Evolutionary conservation across 2,329 filamentous ascomycete genomes (phyloP).

Genomic region (Diaporthe capsici): DNA sequence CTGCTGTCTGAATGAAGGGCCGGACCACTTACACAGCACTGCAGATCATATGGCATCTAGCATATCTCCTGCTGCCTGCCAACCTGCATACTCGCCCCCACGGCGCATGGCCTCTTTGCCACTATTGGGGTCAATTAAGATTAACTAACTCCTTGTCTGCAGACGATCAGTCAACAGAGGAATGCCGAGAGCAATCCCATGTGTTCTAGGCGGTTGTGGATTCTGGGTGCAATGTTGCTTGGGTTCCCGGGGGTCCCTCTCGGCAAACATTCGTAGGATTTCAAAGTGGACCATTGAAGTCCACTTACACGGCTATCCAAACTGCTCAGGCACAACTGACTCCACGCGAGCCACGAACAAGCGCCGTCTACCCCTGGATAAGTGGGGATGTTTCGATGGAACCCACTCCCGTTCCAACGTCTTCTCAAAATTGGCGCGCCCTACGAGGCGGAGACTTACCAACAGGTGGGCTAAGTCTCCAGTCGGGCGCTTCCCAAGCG

Average conservation of each 20-base stretch:
- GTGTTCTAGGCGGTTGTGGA: neutral
- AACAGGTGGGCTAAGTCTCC: neutral
- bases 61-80: neutral
- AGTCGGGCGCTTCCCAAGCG: neutral
- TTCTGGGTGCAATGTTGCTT: neutral
- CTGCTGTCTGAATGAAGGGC: constrained; percentile 13
- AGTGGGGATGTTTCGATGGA: neutral
- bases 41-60: neutral
- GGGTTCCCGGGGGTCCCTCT: neutral
- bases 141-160: neutral
- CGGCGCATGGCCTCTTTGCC: neutral
- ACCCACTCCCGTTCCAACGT: neutral
- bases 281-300: neutral
- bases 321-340: neutral
- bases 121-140: neutral
- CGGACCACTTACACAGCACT: neutral
- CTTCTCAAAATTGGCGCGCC: constrained; percentile 11
- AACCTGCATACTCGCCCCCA: neutral
- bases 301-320: neutral
- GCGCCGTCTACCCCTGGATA: neutral
- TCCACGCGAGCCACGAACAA: neutral
- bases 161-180: neutral
- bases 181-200: neutral
- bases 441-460: neutral
- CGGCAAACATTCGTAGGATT: neutral